Conservation (phyloP, 371 early-diverging fungal genomes). For the Actinomortierella wolfii region DNA sequence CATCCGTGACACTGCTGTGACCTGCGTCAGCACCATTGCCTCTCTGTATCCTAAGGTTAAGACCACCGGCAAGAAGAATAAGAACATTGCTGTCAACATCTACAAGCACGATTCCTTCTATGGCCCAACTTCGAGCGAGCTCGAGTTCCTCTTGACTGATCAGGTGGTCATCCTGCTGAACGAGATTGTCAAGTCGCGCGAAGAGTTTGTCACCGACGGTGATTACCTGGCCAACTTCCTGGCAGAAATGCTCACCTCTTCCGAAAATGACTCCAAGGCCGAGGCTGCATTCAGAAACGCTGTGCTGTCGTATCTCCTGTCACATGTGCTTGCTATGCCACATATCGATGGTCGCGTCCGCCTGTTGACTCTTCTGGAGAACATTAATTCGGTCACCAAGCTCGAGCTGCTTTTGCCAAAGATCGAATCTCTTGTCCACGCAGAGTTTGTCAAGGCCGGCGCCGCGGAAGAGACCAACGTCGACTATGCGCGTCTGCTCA, state of each 20-base stretch:
- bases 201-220: slow-evolving; percentile 55
- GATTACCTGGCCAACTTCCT: slow-evolving; percentile 38
- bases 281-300: slow-evolving; percentile 21
- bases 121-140: slow-evolving; percentile 43
- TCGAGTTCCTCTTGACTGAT: slow-evolving; percentile 39
- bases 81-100: slow-evolving; percentile 48
- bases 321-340: slow-evolving; percentile 65
- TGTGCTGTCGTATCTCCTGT: slow-evolving; percentile 67
- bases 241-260: slow-evolving; percentile 22
- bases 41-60: slow-evolving; percentile 55
- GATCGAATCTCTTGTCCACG: slow-evolving; percentile 51
- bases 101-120: slow-evolving; percentile 63
- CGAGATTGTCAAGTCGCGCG: slow-evolving; percentile 42
- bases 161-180: slow-evolving; percentile 17
- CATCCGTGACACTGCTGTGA: slow-evolving; percentile 64
- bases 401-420: slow-evolving; percentile 70
- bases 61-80: slow-evolving; percentile 50
- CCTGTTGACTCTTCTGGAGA: slow-evolving; percentile 59
- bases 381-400: slow-evolving; percentile 62
- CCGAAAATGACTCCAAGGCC: slow-evolving; percentile 22
- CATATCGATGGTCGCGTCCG: slow-evolving; percentile 51
- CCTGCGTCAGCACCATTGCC: slow-evolving; percentile 59
- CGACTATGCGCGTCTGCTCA: slow-evolving; percentile 56
- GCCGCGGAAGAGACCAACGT: slow-evolving; percentile 19
- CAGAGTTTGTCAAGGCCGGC: slow-evolving; percentile 43